Conservation (phyloP, 2,329 filamentous ascomycete species). For the Aspergillus fijiensis region DNA sequence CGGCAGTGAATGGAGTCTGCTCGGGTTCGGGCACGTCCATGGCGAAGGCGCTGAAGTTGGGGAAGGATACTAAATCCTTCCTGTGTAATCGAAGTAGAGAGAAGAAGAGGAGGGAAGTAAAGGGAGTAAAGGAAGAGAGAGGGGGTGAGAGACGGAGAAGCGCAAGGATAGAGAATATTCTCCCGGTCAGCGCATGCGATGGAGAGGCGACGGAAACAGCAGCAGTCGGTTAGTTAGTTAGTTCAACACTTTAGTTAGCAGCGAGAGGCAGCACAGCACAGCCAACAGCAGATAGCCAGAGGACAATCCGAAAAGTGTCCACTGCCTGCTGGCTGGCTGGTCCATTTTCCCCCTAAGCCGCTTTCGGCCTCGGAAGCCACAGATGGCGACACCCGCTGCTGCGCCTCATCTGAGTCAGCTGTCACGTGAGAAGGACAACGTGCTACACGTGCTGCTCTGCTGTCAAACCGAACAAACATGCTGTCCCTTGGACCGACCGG, state of each 20-base stretch:
- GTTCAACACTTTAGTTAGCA: neutral
- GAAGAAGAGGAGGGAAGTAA: too few species aligned
- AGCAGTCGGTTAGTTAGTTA: neutral
- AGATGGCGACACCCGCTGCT: slow-evolving; percentile 17
- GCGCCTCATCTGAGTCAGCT: slow-evolving; percentile 15
- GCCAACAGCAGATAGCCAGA: neutral
- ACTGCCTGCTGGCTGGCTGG: slow-evolving; percentile 18
- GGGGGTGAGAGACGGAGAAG: neutral
- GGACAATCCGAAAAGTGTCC: slow-evolving; percentile 31
- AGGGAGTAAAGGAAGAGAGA: neutral
- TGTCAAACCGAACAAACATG: neutral
- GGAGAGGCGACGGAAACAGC: slow-evolving; percentile 6
- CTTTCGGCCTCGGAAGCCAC: slow-evolving; percentile 14
- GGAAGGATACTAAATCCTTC: neutral
- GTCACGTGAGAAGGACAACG: neutral
- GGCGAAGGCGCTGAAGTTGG: slow-evolving; percentile 15
- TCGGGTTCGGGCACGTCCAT: slow-evolving; percentile 91
- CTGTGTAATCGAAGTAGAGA: neutral
- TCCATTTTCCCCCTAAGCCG: slow-evolving; percentile 17
- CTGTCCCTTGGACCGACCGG: neutral
- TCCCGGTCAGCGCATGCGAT: neutral
- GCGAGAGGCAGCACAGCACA: neutral
- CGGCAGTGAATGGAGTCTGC: slow-evolving; percentile 85
- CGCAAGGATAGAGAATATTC: neutral
- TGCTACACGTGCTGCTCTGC: neutral